A percentile compares a stretch with the other conserved stretches of the same genome.
Conservation (phyloP, 2,329 filamentous ascomycete genomes). For the Chaetothyriales sp. region DNA sequence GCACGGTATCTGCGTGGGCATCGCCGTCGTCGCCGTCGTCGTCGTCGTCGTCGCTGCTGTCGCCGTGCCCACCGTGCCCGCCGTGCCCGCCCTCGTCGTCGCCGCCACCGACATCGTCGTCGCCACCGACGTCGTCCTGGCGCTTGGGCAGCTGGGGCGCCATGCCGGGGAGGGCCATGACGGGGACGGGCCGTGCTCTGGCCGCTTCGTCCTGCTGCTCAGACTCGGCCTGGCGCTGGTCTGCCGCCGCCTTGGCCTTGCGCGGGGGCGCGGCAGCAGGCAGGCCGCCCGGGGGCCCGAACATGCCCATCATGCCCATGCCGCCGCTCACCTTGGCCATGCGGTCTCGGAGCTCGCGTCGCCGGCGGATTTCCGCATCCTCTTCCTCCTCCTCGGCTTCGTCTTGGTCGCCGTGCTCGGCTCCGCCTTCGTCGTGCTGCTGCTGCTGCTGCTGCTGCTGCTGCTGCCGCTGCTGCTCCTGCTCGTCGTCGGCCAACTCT, state of each 20-base stretch:
- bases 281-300: slow-evolving; percentile 57
- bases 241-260: slow-evolving; percentile 35
- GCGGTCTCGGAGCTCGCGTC: slow-evolving; percentile 76
- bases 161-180: slow-evolving; percentile 60
- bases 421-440: slow-evolving; percentile 46
- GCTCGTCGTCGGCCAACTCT: too few species aligned
- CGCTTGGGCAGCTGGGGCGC: slow-evolving; percentile 39
- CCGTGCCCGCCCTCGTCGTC: slow-evolving; percentile 20
- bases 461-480: too few species aligned
- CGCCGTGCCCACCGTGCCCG: too few species aligned
- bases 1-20: slow-evolving; percentile 18
- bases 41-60: slow-evolving; percentile 26
- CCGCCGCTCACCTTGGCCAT: slow-evolving; percentile 99
- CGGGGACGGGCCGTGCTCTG: slow-evolving; percentile 35
- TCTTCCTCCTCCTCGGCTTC: slow-evolving; percentile 74
- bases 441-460: too few species aligned
- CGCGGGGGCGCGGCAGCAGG: slow-evolving; percentile 36
- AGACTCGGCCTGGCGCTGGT: slow-evolving; percentile 25
- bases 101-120: slow-evolving; percentile 21
- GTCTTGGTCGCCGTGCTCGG: slow-evolving; percentile 46
- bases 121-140: slow-evolving; percentile 34
- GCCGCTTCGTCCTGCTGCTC: slow-evolving; percentile 22
- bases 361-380: slow-evolving; percentile 72
- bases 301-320: slow-evolving; percentile 94
- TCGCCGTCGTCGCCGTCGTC: slow-evolving; percentile 23